phyloP scores from a whole-genome alignment of 2,329 filamentous ascomycete species.

The Curvularia sp. region DNA sequence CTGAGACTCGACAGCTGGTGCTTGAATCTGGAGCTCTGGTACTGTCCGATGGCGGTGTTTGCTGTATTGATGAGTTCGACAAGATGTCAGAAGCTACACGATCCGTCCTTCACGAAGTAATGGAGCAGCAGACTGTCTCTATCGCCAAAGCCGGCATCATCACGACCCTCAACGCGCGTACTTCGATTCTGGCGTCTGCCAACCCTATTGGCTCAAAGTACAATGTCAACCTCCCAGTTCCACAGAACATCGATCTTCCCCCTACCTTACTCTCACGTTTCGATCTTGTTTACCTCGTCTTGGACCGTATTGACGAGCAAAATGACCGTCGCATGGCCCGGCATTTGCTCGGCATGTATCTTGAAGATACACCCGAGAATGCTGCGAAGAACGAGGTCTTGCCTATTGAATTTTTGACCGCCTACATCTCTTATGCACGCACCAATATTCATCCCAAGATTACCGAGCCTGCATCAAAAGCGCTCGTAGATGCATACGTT shows the following conservation, averaged over 20 bases:
- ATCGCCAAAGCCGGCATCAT: constrained; percentile 82
- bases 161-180: constrained; percentile 90
- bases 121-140: constrained; percentile 81
- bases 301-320: constrained; percentile 91
- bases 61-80: constrained; percentile 81
- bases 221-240: constrained; percentile 92
- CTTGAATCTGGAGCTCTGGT: constrained; percentile 78
- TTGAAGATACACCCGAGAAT: constrained; percentile 92
- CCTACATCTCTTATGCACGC: constrained; percentile 96
- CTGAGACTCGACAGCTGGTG: constrained; percentile 75
- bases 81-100: constrained; percentile 80
- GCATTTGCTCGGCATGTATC: constrained; percentile 93
- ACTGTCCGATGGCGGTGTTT: constrained; percentile 76
- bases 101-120: constrained; percentile 79
- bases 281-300: constrained; percentile 93
- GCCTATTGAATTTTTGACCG: constrained; percentile 92
- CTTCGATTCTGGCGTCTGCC: constrained; percentile 93
- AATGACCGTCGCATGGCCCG: constrained; percentile 87
- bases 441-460: constrained; percentile 83
- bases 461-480: constrained; percentile 78
- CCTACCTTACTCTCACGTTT: constrained; percentile 95
- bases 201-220: constrained; percentile 99
- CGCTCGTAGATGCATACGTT: constrained; percentile 86
- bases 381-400: constrained; percentile 77
- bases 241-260: constrained; percentile 96